Evolutionary conservation across 768 basidiomycete genomes (phyloP), one percentile per base, ranked within the genome.

Genomic region (Russula sp.): DNA sequence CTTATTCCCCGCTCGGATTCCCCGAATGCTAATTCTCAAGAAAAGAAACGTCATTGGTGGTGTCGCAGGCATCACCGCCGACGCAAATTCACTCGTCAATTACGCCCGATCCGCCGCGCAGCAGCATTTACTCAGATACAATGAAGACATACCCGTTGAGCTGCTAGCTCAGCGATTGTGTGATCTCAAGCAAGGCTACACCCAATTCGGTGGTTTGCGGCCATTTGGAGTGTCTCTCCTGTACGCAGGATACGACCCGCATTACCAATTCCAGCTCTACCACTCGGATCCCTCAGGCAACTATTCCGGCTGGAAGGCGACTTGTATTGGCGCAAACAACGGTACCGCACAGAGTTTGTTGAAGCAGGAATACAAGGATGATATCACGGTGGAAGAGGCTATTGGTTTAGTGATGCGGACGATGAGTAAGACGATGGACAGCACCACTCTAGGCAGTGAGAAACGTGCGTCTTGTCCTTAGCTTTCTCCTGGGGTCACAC

Each of bases 381-480:
- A 93, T 62, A 88, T 98, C 61, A 79, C 81, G 14, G 83, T 98
- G 46, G 90, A 95, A 73, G 94, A 96, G 53, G 95, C 94, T 24
- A 89, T 96, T 69, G 88, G 85, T n/a, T 80, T 99, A 24, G 93
- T 90, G 51, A 80, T 98, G 69, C 89, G 87, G 77, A 90, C 93
- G 59, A 95, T 99, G 94, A 95, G 94, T 81, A 98, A 98, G 84
- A 98, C 96, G 60, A 98, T 99, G 96, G 97, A 99, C 73, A 94
- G 92, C 67, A 98, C 96, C 34, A 98, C 93, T 51, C 75, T 99
- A 67, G 90, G 92, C 36, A 95, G 92, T 72, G 97, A 99, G 78
- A 98, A 98, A 76, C 79, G 97, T 97, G 70, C 72, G 94, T 53
- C 48, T 10, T 49, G 30, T 40, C 5, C 16, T 40, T 30, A 48